Conservation (phyloP, 106 monocot species). For the Dactylorhiza incarnata region DNA sequence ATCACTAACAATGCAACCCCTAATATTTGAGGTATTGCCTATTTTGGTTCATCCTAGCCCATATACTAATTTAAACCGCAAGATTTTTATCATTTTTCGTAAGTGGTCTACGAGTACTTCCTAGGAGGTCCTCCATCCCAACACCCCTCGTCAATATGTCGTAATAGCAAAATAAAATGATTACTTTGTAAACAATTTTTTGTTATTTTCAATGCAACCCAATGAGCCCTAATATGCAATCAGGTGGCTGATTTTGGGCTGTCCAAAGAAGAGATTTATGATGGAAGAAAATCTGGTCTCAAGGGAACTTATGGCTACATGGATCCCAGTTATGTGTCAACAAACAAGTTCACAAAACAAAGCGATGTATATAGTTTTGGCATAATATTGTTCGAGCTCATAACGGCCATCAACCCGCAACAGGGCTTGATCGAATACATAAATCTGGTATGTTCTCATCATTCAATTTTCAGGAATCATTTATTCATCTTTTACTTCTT, state of each 20-base stretch:
- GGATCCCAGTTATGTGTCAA: conserved; percentile 94
- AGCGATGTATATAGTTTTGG: conserved; percentile 98
- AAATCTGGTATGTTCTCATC: conserved; percentile 71
- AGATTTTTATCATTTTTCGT: too few species aligned
- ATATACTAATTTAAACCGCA: too few species aligned
- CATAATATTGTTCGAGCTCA: conserved; percentile 85
- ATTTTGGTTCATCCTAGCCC: too few species aligned
- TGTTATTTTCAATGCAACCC: too few species aligned
- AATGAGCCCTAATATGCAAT: neutral
- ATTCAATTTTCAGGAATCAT: neutral
- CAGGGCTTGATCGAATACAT: conserved; percentile 93
- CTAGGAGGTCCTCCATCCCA: too few species aligned
- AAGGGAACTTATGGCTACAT: conserved; percentile 99
- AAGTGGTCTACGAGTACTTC: too few species aligned
- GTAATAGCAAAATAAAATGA: too few species aligned
- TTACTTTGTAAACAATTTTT: too few species aligned
- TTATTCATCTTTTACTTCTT: neutral
- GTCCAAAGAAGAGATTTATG: conserved; percentile 81
- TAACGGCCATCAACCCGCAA: conserved; percentile 92
- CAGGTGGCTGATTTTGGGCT: conserved; percentile 99
- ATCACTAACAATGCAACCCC: too few species aligned
- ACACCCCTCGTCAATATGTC: too few species aligned
- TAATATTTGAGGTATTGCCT: too few species aligned
- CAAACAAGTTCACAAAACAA: conserved; percentile 82
- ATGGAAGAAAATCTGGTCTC: conserved; percentile 64